These are phyloP conservation scores for Corchorus capsularis DNA, from an alignment of 345 rosid genomes.

Conservation along the genomic window DNA sequence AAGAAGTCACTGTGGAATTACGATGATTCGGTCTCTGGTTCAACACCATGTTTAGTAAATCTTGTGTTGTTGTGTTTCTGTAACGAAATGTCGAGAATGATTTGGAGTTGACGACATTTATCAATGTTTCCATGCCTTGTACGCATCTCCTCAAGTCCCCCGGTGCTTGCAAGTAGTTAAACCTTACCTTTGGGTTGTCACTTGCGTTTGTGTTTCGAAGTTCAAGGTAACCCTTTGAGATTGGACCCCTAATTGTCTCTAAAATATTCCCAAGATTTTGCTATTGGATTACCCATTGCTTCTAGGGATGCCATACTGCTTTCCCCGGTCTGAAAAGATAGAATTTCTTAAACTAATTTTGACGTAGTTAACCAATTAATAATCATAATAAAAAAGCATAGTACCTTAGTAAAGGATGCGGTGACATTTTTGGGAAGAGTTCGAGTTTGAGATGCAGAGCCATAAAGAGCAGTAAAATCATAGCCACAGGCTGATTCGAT, in stretches of 20 bases:
- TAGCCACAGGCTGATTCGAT: conserved; percentile 66
- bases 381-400: neutral
- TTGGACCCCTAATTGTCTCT: conserved; percentile 57
- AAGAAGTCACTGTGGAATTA: conserved; percentile 27
- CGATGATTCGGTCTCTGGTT: conserved; percentile 61
- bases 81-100: conserved; percentile 58
- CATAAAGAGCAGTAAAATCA: conserved; percentile 41
- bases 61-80: conserved; percentile 30
- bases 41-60: conserved; percentile 42
- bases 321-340: neutral
- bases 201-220: conserved; percentile 48
- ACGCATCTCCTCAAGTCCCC: conserved; percentile 63
- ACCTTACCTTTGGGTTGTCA: conserved; percentile 67
- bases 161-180: conserved; percentile 72
- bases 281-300: conserved; percentile 32
- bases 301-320: conserved; percentile 27
- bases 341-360: too few species aligned
- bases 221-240: conserved; percentile 62
- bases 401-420: conserved; percentile 42
- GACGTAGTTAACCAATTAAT: too few species aligned
- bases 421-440: conserved; percentile 31
- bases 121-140: conserved; percentile 51
- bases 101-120: conserved; percentile 48
- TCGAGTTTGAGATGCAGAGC: conserved; percentile 30
- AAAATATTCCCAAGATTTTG: conserved; percentile 48